A percentile compares a stretch with the other conserved stretches of the same genome.
phyloP scores from a whole-genome alignment of 345 rosid species.

The Ceriops decandra region DNA sequence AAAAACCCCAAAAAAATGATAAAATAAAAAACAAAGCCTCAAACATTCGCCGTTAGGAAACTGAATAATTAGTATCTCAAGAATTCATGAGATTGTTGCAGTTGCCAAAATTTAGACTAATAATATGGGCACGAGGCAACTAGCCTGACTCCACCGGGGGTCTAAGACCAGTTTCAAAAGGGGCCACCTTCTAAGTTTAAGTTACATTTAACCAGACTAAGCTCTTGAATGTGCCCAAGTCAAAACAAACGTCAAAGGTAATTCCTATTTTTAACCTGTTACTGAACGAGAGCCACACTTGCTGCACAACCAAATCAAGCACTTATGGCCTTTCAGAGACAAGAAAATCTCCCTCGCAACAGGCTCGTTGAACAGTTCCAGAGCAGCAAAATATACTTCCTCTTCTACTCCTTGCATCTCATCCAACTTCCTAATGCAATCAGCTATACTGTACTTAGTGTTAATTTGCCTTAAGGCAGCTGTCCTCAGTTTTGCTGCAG shows the following conservation, averaged over 20 bases:
- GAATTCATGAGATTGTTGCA: too few relatives aligned
- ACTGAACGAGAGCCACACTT: constrained; percentile 30
- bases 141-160: too few relatives aligned
- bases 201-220: too few relatives aligned
- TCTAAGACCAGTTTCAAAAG: too few relatives aligned
- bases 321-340: constrained; percentile 40
- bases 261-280: constrained; percentile 2
- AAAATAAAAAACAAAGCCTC: too few relatives aligned
- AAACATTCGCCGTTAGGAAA: too few relatives aligned
- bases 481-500: constrained; percentile 47
- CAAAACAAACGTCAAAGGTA: neutral
- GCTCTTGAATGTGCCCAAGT: too few relatives aligned
- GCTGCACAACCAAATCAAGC: constrained; percentile 43
- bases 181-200: too few relatives aligned
- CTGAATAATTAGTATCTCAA: too few relatives aligned
- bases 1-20: too few relatives aligned
- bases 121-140: too few relatives aligned
- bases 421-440: constrained; percentile 49
- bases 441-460: constrained; percentile 38
- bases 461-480: constrained; percentile 29
- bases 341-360: constrained; percentile 53
- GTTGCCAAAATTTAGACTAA: too few relatives aligned
- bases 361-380: constrained; percentile 43
- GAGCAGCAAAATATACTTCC: constrained; percentile 45
- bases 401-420: constrained; percentile 32